Base-by-base conservation (phyloP, 1,284 basidiomycete species). In the Boletellus sp. region DNA sequence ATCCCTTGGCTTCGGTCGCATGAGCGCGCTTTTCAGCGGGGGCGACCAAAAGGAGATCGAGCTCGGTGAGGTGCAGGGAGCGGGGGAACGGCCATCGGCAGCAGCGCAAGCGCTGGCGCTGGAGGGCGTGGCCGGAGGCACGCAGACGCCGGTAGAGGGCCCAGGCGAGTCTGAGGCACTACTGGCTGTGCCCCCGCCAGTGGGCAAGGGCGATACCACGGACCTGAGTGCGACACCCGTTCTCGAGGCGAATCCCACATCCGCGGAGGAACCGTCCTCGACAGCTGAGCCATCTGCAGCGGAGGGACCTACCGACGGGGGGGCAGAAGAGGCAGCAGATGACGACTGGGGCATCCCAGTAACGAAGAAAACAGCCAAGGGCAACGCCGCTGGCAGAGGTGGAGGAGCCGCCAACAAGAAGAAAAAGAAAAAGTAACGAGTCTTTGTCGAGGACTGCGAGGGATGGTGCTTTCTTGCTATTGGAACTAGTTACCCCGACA, bases 401-500 rank as follows among this genome's bases (percentile, higher is more conserved):
- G 9, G 22, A 14, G 26, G 20, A 0, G 22, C 5, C 0, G 37
- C 20, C 0, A 16, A 2, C 0, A 60, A 50, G 47, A 66, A 66
- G 45, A 62, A 60, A 2, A 63, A 62, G 40, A 54, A 48, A 25
- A 39, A 37, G 42, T n/a, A n/a, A n/a, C n/a, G n/a, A n/a, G n/a
- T n/a, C n/a, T n/a, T n/a, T n/a, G n/a, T n/a, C n/a, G n/a, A n/a
- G n/a, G n/a, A n/a, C n/a, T n/a, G n/a, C n/a, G n/a, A n/a, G n/a
- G n/a, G n/a, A n/a, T n/a, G n/a, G n/a, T n/a, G n/a, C n/a, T n/a
- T n/a, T n/a, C n/a, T n/a, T n/a, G n/a, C n/a, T n/a, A n/a, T n/a
- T n/a, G n/a, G n/a, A n/a, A n/a, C n/a, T n/a, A n/a, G n/a, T n/a
- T n/a, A n/a, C n/a, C n/a, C n/a, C n/a, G n/a, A n/a, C n/a, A n/a